Evolutionary conservation across 495 filamentous ascomycete genomes (phyloP), one percentile per base, ranked within the genome.

Genomic region (Penicillium dipodomyicola): DNA sequence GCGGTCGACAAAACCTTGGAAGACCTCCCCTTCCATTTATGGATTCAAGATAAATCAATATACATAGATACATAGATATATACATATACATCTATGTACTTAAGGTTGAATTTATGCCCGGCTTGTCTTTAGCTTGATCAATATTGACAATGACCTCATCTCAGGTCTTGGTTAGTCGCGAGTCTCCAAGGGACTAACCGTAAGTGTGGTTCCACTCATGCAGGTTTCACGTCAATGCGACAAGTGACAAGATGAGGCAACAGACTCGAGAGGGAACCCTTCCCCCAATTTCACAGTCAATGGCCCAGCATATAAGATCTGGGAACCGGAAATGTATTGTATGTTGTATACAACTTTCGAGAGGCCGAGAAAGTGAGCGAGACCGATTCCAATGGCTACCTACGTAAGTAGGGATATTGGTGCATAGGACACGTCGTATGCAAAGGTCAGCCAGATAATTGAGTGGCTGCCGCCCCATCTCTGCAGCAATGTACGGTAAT

Each of bases 161-260:
- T 17, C 30, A 7, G 47, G 42, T 52, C 47, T 20, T 12, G n/a
- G 54, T 49, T 43, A 30, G 15, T 51, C 39, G 53, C 44, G 9
- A 47, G 25, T 19, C 25, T 47, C 25, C 15, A 33, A 49, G 30
- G 19, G 17, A 35, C 29, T 30, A 35, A 33, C 29, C 29, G 20
- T 32, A 25, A 19, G 17, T 17, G 37, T 27, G 45, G 46, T 41
- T 48, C 56, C 56, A 62, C 56, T 23, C 37, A 40, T 52, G 48
- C 37, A 49, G 20, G 10, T 49, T 49, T 17, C 53, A 60, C 40
- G 44, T 63, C 52, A 49, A 63, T 23, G 56, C 49, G 57, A 46
- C 41, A 53, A 43, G 51, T 7, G 6, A 25, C 7, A 50, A 25
- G 11, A 17, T 20, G 20, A 37, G 20, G 20, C 20, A 10, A 19